Evolutionary conservation across 192 early-diverging fungal species (phyloP).

Genomic region (Gonapodya prolifera): DNA sequence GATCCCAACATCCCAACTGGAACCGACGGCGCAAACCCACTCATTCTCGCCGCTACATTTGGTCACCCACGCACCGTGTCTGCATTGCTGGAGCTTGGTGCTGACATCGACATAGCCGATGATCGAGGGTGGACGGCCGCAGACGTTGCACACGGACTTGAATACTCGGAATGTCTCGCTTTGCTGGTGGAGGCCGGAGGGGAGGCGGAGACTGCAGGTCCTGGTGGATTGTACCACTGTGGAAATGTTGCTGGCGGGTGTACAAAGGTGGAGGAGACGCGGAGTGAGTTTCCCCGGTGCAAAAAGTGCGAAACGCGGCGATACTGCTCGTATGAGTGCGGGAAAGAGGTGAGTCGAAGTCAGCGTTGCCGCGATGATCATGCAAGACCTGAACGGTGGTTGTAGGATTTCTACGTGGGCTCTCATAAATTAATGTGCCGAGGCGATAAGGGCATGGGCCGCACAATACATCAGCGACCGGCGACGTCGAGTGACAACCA

Average conservation of each 20-base stretch:
- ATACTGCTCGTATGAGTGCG: neutral
- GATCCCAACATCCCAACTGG: neutral
- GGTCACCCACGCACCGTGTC: neutral
- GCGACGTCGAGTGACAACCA: neutral
- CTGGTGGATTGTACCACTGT: neutral
- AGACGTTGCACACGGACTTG: neutral
- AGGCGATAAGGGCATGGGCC: neutral
- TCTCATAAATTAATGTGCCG: neutral
- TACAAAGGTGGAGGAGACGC: neutral
- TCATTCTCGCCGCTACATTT: neutral
- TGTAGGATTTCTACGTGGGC: neutral
- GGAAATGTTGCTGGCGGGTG: neutral
- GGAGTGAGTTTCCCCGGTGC: neutral
- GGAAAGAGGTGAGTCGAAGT: neutral
- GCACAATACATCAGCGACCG: neutral
- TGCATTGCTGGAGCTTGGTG: neutral
- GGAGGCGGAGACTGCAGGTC: neutral
- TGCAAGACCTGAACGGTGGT: too few species aligned
- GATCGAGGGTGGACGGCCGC: neutral
- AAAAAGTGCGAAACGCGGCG: neutral
- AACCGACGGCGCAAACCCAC: neutral
- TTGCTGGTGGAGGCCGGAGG: neutral
- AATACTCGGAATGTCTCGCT: neutral
- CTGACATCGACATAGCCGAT: neutral
- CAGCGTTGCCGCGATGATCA: too few species aligned